Evolutionary conservation across 768 basidiomycete species (phyloP), one percentile per base, ranked within the genome.

Genomic region (Tremella mesenterica): DNA sequence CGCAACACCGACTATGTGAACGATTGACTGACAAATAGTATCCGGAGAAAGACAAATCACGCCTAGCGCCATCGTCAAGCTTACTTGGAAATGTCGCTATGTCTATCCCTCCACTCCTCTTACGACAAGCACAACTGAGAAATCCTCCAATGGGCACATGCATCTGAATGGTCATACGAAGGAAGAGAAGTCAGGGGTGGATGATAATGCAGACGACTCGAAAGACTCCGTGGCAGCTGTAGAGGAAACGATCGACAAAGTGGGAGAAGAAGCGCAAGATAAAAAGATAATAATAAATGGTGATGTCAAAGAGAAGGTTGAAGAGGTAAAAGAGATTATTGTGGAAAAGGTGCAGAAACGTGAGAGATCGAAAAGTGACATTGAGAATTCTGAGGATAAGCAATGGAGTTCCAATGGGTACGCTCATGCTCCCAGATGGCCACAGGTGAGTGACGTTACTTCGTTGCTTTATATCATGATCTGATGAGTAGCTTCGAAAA

Each of bases 401-500:
- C 75, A 75, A 25, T 66, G 65, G 41, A 44, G 53, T n/a, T 60
- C 75, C 9, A 75, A 75, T 48, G 81, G 79, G 25, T 82, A 76
- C 54, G 90, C 85, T n/a, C 92, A 99, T 69, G 88, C 92, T 6
- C 93, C 93, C 4, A 79, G 81, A 65, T 97, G 90, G 90, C 90
- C 93, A 10, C 23, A 38, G 16, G 23, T 33, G 3, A 79, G 80
- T 67, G 91, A 86, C 85, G 86, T 63, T 28, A 82, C 74, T 25
- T 21, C 21, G 18, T 14, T 38, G 36, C 27, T 5, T 38, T 20
- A 29, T 27, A 18, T 28, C 16, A 50, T 43, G 21, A 38, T 43
- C 31, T 36, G 29, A 34, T 23, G 7, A 7, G 25, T 62, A 92
- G 88, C 79, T 83, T 51, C 88, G 90, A 54, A 92, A 87, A 73